Evolutionary conservation across 495 filamentous ascomycete species (phyloP).

Genomic region (Aspergillus incahuasiensis): DNA sequence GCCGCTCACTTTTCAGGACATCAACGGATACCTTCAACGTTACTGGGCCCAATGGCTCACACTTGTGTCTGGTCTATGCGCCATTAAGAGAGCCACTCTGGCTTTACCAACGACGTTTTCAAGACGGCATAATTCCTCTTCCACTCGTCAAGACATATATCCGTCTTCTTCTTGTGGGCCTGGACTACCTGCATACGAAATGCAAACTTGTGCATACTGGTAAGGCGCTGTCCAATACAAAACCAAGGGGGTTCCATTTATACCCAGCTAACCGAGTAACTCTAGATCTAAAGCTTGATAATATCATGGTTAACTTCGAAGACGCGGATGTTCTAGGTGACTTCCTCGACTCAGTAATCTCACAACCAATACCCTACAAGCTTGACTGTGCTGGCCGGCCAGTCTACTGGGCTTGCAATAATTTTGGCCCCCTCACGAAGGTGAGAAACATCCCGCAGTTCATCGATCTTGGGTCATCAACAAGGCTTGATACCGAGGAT

Average conservation of each 20-base stretch:
- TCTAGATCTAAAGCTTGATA: conserved; percentile 26
- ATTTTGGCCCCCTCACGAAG: conserved; percentile 26
- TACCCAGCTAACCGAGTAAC: neutral
- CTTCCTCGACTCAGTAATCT: conserved; percentile 18
- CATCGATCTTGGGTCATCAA: conserved; percentile 76
- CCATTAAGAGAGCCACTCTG: conserved; percentile 36
- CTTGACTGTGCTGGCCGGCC: conserved; percentile 15
- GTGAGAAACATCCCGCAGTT: conserved; percentile 49
- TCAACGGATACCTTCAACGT: conserved; percentile 28
- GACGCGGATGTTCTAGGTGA: conserved; percentile 24
- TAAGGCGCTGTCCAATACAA: conserved; percentile 1
- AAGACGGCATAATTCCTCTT: conserved; percentile 26
- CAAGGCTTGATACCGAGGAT: conserved; percentile 40
- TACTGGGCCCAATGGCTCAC: conserved; percentile 19
- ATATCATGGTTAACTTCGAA: conserved; percentile 34
- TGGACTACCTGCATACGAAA: conserved; percentile 42
- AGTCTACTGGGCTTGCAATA: conserved; percentile 27
- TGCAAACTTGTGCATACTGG: conserved; percentile 36
- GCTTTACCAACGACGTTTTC: conserved; percentile 32
- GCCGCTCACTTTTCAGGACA: conserved; percentile 23
- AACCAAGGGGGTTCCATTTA: conserved; percentile 16
- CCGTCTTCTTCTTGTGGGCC: conserved; percentile 33
- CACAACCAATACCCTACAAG: conserved; percentile 29
- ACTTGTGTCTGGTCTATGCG: conserved; percentile 37
- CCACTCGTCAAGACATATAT: conserved; percentile 37